Evolutionary conservation across 345 rosid species (phyloP), one percentile per base, ranked within the genome.

Genomic region (Noccaea caerulescens): DNA sequence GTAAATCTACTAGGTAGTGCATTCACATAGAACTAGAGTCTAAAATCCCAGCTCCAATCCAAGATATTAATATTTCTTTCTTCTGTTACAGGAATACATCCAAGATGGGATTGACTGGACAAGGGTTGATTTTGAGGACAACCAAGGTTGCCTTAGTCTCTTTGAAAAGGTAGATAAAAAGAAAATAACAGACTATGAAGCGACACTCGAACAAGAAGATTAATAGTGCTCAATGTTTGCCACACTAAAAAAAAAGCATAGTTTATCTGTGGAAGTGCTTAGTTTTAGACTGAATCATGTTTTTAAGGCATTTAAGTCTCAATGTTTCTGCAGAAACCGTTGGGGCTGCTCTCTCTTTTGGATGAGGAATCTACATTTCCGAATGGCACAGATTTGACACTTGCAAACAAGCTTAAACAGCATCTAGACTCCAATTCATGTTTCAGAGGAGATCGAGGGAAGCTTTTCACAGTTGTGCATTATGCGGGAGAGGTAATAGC

Each of bases 41-140:
- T 73, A 41, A 59, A 47, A 58, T 45, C 54, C 60, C 25, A 58
- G 10, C 12, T 60, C 37, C 46, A 25, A 36, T 37, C 44, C 38
- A 8, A 36, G 45, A 52, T 62, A 41, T 38, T 60, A 36, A 68
- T 61, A 9, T 61, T 23, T 61, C 69, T 37, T 68, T 61, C 36
- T 36, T 34, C 34, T 44, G 43, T 63, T 72, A 61, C 85, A 94
- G 99, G 99, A 94, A 82, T 94, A 94, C 76, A 78, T 91, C 68
- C 97, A 91, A 71, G 99, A 94, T 83, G 99, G 99, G 51, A 94
- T 94, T 82, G 99, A 94, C 72, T 91, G 99, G 99, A 79, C 96
- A 18, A 89, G 84, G 79, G 97, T 94, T 80, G 97, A 94, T 54
- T 94, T 94, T 81, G 99, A 94, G 72, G 99, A 94, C 82, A 94